Evolutionary conservation across 345 rosid species (phyloP).

Genomic region (Pistacia atlantica): DNA sequence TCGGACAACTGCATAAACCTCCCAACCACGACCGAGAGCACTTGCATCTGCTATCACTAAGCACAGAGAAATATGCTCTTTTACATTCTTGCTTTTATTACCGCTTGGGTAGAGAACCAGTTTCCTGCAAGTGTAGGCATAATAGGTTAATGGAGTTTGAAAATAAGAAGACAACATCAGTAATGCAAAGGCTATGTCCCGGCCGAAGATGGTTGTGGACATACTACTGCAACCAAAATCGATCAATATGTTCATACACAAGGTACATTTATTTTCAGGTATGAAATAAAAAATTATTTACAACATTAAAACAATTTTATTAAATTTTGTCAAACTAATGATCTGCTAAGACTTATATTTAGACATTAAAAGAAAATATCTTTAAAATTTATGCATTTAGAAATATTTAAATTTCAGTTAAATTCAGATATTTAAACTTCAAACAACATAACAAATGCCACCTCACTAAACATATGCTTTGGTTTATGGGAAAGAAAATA

Average conservation of each 20-base stretch:
- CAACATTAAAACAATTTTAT: too few species aligned
- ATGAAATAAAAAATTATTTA: too few species aligned
- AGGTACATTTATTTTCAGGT: too few species aligned
- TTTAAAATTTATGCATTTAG: too few species aligned
- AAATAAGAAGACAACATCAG: neutral
- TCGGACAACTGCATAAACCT: conserved; percentile 49
- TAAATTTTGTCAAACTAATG: too few species aligned
- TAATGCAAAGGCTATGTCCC: neutral
- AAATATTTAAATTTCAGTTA: too few species aligned
- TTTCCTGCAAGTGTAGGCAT: conserved; percentile 42
- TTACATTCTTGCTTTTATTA: conserved; percentile 55
- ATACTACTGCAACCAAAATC: neutral
- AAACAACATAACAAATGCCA: too few species aligned
- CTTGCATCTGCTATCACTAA: conserved; percentile 46
- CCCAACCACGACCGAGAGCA: conserved; percentile 49
- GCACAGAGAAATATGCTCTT: conserved; percentile 54
- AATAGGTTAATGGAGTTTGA: neutral
- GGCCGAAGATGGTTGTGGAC: neutral
- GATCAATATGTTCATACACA: neutral
- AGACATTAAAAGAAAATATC: too few species aligned
- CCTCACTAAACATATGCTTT: neutral
- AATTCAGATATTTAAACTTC: too few species aligned
- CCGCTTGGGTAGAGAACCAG: conserved; percentile 64
- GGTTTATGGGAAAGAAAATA: conserved; percentile 10
- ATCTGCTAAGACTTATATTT: too few species aligned